Conservation (phyloP, 2,329 filamentous ascomycete genomes). For the Neocucurbitaria cava region DNA sequence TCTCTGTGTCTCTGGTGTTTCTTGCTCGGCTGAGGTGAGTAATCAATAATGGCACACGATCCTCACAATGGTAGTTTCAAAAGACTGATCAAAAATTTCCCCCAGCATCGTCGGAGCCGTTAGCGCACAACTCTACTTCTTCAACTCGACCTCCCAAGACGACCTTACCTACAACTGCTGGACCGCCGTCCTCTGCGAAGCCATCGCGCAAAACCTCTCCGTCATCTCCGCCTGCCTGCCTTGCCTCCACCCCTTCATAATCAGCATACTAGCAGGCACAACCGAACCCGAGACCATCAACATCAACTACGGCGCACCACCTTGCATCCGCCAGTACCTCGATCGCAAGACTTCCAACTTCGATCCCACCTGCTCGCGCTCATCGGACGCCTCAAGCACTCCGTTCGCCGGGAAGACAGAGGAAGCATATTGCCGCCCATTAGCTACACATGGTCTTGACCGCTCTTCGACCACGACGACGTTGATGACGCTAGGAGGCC, state of each 20-base stretch:
- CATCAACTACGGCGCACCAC: constrained; percentile 2
- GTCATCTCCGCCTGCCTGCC: constrained; percentile 39
- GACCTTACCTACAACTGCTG: constrained; percentile 28
- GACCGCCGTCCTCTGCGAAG: constrained; percentile 28
- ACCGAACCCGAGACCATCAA: constrained; percentile 18
- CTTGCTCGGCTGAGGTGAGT: constrained; percentile 31
- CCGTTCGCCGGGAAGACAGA: not conserved
- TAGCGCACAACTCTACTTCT: constrained; percentile 28
- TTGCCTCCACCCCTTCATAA: constrained; percentile 33
- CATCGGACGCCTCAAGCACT: constrained; percentile 2
- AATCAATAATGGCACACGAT: too few relatives aligned
- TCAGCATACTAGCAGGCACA: constrained; percentile 22
- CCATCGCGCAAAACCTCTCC: constrained; percentile 39
- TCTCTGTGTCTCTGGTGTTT: constrained; percentile 33
- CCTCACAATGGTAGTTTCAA: not conserved
- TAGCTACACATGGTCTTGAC: constrained; percentile 39
- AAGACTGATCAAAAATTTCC: constrained; percentile 4
- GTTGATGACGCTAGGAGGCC: too few relatives aligned
- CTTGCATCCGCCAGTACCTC: constrained; percentile 7
- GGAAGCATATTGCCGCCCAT: constrained; percentile 31
- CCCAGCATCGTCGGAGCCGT: constrained; percentile 32
- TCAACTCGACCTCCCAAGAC: constrained; percentile 19
- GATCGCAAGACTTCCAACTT: constrained; percentile 1
- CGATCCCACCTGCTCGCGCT: constrained; percentile 12
- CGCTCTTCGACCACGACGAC: constrained; percentile 24